These are phyloP conservation scores for Nannochloris sp. DNA, from an alignment of 139 green algal species.

Conservation along the genomic window DNA sequence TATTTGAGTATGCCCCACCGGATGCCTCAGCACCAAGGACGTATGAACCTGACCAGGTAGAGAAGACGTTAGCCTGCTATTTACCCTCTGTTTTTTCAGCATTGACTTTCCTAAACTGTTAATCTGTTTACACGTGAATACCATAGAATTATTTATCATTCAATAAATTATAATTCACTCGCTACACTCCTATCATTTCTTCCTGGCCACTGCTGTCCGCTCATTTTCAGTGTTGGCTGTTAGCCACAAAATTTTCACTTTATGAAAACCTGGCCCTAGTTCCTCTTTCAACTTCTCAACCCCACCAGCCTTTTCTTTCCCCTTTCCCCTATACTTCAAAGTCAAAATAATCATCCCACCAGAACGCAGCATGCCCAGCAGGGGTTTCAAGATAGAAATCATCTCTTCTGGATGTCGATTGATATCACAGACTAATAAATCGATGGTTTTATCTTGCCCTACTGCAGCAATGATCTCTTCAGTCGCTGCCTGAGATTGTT, in stretches of 20 bases:
- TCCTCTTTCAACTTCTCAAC: not conserved
- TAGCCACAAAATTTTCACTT: not conserved
- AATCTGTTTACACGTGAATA: no score
- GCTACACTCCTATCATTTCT: not conserved
- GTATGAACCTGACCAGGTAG: no score
- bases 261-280: not conserved
- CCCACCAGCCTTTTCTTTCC: not conserved
- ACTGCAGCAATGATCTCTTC: not conserved
- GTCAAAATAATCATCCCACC: conserved; percentile 2
- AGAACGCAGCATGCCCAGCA: not conserved
- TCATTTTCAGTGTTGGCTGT: conserved; percentile 5
- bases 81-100: no score
- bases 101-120: no score
- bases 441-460: not conserved
- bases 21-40: no score
- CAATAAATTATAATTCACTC: no score
- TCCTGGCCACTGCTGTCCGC: not conserved
- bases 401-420: not conserved
- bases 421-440: conserved; percentile 1
- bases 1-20: no score
- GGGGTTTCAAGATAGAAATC: not conserved
- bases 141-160: no score
- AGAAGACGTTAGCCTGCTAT: no score
- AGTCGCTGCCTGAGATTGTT: not conserved
- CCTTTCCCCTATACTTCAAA: conserved; percentile 6